phyloP scores from a whole-genome alignment of 768 basidiomycete species.

The Pleurotus djamor region DNA sequence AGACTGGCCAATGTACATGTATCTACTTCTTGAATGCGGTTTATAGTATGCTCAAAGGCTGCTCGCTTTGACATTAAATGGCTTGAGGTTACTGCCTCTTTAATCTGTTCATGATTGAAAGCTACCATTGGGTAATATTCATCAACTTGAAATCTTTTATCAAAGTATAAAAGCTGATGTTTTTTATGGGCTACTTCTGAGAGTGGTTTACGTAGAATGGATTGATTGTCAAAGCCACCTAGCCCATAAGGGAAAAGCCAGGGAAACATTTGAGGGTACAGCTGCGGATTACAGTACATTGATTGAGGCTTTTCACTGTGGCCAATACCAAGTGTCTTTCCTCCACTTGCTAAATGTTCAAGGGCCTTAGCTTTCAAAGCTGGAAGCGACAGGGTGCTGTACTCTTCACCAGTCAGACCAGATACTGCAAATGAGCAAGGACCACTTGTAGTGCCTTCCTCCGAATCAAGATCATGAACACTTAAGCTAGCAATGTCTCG shows the following conservation, averaged over 20 bases:
- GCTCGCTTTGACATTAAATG: conserved; percentile 21
- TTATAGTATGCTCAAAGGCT: conserved; percentile 20
- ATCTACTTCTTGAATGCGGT: not conserved
- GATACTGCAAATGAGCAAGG: conserved; percentile 34
- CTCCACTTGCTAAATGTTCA: conserved; percentile 12
- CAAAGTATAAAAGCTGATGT: conserved; percentile 30
- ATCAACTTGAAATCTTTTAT: conserved; percentile 37
- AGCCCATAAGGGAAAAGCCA: conserved; percentile 36
- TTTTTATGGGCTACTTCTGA: conserved; percentile 17
- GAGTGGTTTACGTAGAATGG: conserved; percentile 10
- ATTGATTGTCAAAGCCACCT: conserved; percentile 22
- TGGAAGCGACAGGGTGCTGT: conserved; percentile 11
- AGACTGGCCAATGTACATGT: conserved; percentile 10
- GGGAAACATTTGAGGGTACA: conserved; percentile 35
- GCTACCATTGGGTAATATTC: conserved; percentile 31
- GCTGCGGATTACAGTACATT: conserved; percentile 24
- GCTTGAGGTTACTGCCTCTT: conserved; percentile 19
- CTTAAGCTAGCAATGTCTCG: not conserved
- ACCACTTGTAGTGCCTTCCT: conserved; percentile 21
- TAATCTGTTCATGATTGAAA: conserved; percentile 39
- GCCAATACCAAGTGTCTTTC: conserved; percentile 17
- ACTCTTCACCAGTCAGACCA: conserved; percentile 24
- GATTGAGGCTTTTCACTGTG: conserved; percentile 13
- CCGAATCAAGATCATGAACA: conserved; percentile 11
- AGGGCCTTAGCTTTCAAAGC: conserved; percentile 19